Base-by-base conservation (phyloP, 2,329 filamentous ascomycete genomes). In the Aspergillus sp. region DNA sequence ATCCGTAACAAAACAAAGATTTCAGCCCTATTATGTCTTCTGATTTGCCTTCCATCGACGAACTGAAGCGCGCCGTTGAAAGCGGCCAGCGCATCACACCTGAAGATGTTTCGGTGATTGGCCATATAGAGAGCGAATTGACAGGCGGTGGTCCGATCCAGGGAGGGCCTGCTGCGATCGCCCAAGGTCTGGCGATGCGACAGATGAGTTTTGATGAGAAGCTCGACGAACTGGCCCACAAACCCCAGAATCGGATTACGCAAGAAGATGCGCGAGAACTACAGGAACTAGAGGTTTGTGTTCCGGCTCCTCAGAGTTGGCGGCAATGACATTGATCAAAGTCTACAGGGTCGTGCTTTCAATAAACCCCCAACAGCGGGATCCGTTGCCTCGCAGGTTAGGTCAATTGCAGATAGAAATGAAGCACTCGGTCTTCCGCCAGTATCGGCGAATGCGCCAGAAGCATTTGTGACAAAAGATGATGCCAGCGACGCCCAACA, bases 121-220 rank as follows among this genome's bases (percentile, higher is more conserved):
- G 69, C 3, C 70, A 71, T 21, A 69, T 62, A 1, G 72, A 74
- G 51, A 70, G 67, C 44, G 66, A 70, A 19, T 47, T 73, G 27
- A 72, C 68, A 0, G 70, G 71, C 7, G 63, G 59, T 17, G 68
- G 70, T 3, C 70, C 70, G 24, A 61, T 70, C 31, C 63, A 66
- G 6, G 71, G 70, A 33, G 72, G 70, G 47, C 66, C 70, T 59
- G 70, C 70, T 39, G 72, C 70, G 9, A 73, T 68, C 11, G 72
- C 70, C 0, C 71, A 73, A 17, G 69, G 68, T 43, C 61, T 73
- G 19, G 68, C 67, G 0, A 72, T 71, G 62, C 60, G 64, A 40
- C 70, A 73, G 55, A 72, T 69, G 64, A 72, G 71, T 23, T 73
- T 73, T 17, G 68, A 74, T 45, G 66, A 58, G 21, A 72, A 70